Base-by-base conservation (phyloP, 345 rosid genomes). In the Turritis glabra region DNA sequence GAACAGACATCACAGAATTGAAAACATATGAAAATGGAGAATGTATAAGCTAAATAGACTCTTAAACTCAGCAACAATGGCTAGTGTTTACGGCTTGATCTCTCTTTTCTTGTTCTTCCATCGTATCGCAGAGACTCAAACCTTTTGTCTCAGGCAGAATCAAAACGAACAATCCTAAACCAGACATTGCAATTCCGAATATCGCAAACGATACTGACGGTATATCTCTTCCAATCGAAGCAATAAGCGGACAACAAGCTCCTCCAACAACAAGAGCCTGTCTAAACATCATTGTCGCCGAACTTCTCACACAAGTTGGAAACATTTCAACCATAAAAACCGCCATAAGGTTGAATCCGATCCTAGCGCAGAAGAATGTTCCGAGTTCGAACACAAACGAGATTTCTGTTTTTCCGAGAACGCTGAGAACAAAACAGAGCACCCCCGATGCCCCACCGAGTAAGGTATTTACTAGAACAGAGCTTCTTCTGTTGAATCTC, bases 261-360 rank as follows among this genome's bases (percentile, higher is more conserved):
- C 77, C 82, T 35, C 82, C 81, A 10, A 78, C 60, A 2, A 70
- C 65, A 17, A 76, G 37, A 6, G 79, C 87, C 43, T 85, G 88
- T 73, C 83, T 57, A 66, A 73, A 78, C 86, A 87, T 74, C 32
- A 83, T 57, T 19, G 80, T 70, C 3, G 82, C 82, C 9, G 73
- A 76, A 80, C 86, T 85, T 72, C 87, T 69, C 26, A 85, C 86
- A 64, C 84, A 79, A 0, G 85, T 85, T 0, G 91, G 86, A 72
- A 87, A 87, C 81, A 83, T 29, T 78, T 87, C 89, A 19, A 78
- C 58, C 63, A 78, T 75, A 62, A 80, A 81, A 10, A 89, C 82
- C 22, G 82, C 19, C 6, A 81, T 70, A 23, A 84, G 68, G 53
- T 79, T 82, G 52, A 83, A 76, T 11, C 81, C 84, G 2, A 62